Evolutionary conservation across 805 yeast species (phyloP).

Genomic region (Kluyveromyces wickerhamii): DNA sequence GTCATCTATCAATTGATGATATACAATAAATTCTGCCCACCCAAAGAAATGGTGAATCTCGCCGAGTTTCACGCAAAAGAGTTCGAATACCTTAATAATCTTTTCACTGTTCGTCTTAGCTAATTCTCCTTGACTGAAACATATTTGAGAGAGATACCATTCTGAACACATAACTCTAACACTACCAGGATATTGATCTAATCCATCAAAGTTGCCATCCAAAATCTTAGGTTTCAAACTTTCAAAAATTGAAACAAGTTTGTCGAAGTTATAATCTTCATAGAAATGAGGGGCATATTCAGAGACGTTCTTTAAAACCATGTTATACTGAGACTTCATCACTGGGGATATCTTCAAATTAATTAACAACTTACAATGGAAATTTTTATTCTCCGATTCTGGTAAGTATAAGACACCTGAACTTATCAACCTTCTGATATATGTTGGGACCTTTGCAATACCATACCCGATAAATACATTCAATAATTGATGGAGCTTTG

Average conservation of each 20-base stretch:
- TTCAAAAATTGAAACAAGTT: conserved; percentile 28
- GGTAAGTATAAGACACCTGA: conserved; percentile 71
- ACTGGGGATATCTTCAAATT: conserved; percentile 47
- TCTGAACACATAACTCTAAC: conserved; percentile 39
- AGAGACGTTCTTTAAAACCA: conserved; percentile 43
- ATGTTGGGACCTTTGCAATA: conserved; percentile 43
- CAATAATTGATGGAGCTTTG: conserved; percentile 37
- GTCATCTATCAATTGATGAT: conserved; percentile 26
- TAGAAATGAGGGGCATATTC: conserved; percentile 32
- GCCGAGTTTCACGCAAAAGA: conserved; percentile 19
- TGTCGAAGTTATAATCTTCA: conserved; percentile 30
- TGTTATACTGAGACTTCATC: conserved; percentile 46
- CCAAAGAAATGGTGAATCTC: conserved; percentile 28
- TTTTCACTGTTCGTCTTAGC: conserved; percentile 10
- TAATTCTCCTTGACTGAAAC: conserved; percentile 26
- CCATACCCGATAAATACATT: conserved; percentile 36
- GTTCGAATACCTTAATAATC: conserved; percentile 16
- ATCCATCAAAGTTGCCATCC: conserved; percentile 14
- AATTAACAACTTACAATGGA: conserved; percentile 49
- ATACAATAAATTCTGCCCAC: conserved; percentile 28
- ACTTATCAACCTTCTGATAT: conserved; percentile 73
- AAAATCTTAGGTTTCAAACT: conserved; percentile 19
- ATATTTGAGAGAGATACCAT: conserved; percentile 40
- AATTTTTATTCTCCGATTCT: conserved; percentile 41
- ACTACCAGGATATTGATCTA: conserved; percentile 32